A percentile compares a stretch with the other conserved stretches of the same genome.
Conservation (phyloP, 164 flowering plant species). For the Liriodendron chinense region DNA sequence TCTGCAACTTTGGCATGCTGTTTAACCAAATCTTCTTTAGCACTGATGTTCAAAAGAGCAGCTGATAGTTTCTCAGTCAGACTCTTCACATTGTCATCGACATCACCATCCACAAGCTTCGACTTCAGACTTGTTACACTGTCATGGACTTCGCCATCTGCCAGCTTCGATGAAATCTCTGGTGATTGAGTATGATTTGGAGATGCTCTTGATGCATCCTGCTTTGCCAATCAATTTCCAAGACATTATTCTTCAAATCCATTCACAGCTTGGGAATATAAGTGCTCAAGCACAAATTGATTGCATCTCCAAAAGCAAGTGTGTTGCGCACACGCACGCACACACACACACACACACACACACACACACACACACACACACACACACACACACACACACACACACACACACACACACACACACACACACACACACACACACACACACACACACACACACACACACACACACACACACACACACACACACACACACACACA, state of each 20-base stretch:
- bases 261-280: neutral
- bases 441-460: too few species aligned
- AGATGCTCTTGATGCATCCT: slow-evolving; percentile 41
- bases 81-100: slow-evolving; percentile 38
- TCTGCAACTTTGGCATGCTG: slow-evolving; percentile 74
- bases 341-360: too few species aligned
- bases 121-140: slow-evolving; percentile 37
- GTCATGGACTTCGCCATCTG: slow-evolving; percentile 42
- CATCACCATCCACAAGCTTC: slow-evolving; percentile 42
- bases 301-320: neutral
- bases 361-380: too few species aligned
- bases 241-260: neutral
- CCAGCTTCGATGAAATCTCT: slow-evolving; percentile 59
- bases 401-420: too few species aligned
- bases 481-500: too few species aligned
- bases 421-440: too few species aligned
- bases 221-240: neutral
- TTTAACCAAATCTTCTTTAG: slow-evolving; percentile 63
- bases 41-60: slow-evolving; percentile 69
- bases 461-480: too few species aligned
- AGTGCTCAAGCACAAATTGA: neutral
- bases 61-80: slow-evolving; percentile 71
- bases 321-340: too few species aligned
- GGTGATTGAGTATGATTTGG: slow-evolving; percentile 63
- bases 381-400: too few species aligned